These are phyloP conservation scores for Vinca major DNA, from an alignment of 305 asterid species.

Conservation along the genomic window DNA sequence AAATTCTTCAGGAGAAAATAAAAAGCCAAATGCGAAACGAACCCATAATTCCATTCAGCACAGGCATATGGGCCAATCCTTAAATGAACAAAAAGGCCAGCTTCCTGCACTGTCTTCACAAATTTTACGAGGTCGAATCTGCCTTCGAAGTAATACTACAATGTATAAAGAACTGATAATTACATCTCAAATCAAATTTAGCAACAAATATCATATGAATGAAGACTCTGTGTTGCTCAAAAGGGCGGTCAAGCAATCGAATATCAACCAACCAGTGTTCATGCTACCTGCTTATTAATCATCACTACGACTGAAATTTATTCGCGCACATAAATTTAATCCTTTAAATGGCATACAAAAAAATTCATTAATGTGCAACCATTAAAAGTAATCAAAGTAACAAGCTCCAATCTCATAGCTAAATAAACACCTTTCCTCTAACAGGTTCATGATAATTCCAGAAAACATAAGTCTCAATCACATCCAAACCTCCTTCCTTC, in stretches of 20 bases:
- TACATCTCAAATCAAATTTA: neutral
- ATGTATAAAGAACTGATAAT: neutral
- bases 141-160: slow-evolving; percentile 61
- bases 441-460: slow-evolving; percentile 86
- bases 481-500: slow-evolving; percentile 81
- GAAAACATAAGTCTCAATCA: slow-evolving; percentile 75
- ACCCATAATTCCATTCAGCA: slow-evolving; percentile 98
- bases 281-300: neutral
- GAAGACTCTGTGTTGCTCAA: neutral
- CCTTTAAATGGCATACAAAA: neutral
- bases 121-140: slow-evolving; percentile 66
- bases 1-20: neutral
- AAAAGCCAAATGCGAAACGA: slow-evolving; percentile 17
- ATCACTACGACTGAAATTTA: neutral
- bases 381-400: too few species aligned
- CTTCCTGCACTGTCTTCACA: slow-evolving; percentile 64
- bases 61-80: slow-evolving; percentile 83
- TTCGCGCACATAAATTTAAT: neutral
- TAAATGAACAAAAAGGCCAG: slow-evolving; percentile 67
- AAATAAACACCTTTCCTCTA: slow-evolving; percentile 47
- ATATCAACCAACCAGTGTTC: neutral
- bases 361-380: too few species aligned
- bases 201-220: neutral
- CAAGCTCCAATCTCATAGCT: neutral
- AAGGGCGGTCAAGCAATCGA: too few species aligned